A percentile compares a stretch with the other conserved stretches of the same genome.
Conservation (phyloP, 352 stramenopile species). For the Phytophthora syringae region DNA sequence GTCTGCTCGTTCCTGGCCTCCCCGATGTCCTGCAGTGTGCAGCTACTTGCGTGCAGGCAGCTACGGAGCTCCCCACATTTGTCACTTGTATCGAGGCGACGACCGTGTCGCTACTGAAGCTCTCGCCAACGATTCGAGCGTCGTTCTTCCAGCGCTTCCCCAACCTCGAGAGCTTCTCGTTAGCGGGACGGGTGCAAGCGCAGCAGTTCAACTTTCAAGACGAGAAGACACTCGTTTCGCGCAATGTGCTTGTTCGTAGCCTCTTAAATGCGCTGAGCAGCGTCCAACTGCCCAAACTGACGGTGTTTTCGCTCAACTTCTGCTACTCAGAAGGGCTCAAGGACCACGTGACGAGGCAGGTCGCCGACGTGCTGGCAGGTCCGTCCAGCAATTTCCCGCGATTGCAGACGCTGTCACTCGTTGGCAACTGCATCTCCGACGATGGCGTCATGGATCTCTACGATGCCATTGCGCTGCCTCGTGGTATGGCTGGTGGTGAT, state of each 20-base stretch:
- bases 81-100: slow-evolving; percentile 46
- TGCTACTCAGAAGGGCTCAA: slow-evolving; percentile 60
- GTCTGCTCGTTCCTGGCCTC: slow-evolving; percentile 54
- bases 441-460: slow-evolving; percentile 48
- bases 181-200: slow-evolving; percentile 36
- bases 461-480: slow-evolving; percentile 34
- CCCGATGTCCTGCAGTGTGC: slow-evolving; percentile 43
- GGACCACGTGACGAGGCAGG: slow-evolving; percentile 52
- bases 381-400: slow-evolving; percentile 37
- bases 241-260: slow-evolving; percentile 50
- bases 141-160: slow-evolving; percentile 49
- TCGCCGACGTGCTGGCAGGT: slow-evolving; percentile 40
- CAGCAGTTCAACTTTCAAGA: slow-evolving; percentile 62
- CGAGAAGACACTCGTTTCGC: slow-evolving; percentile 34
- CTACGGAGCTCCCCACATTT: slow-evolving; percentile 39
- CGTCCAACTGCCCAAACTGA: slow-evolving; percentile 36
- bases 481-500: neutral
- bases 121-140: slow-evolving; percentile 20
- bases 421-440: slow-evolving; percentile 67
- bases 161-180: slow-evolving; percentile 45
- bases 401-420: slow-evolving; percentile 44
- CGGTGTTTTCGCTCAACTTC: slow-evolving; percentile 41
- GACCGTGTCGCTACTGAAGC: slow-evolving; percentile 25
- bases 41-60: slow-evolving; percentile 38
- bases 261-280: slow-evolving; percentile 39